phyloP scores from a whole-genome alignment of 148 eudicot species.

The Salicornia ramosissima region DNA sequence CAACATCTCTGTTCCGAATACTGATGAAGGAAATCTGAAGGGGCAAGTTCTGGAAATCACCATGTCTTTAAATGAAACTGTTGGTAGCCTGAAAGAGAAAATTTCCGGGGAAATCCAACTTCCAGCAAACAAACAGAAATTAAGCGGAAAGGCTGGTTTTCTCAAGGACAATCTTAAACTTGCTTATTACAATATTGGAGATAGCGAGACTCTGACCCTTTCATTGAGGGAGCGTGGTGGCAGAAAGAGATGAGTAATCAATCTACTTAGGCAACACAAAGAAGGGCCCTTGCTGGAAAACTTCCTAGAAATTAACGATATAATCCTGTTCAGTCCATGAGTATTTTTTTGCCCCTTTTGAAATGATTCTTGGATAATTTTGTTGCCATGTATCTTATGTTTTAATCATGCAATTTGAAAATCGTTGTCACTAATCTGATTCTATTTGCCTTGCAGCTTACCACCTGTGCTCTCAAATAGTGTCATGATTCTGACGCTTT shows the following conservation, averaged over 20 bases:
- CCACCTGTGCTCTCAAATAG: conserved; percentile 28
- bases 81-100: conserved; percentile 73
- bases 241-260: conserved; percentile 57
- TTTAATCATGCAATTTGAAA: conserved; percentile 15
- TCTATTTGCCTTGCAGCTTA: conserved; percentile 37
- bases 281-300: conserved; percentile 40
- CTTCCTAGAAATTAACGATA: conserved; percentile 20
- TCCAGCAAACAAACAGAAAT: conserved; percentile 77
- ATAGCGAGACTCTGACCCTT: conserved; percentile 56
- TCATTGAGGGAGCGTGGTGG: conserved; percentile 91
- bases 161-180: conserved; percentile 79
- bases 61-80: conserved; percentile 62
- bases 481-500: conserved; percentile 17
- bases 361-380: conserved; percentile 28
- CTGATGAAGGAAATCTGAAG: conserved; percentile 78
- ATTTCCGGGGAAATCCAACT: conserved; percentile 80
- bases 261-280: conserved; percentile 2
- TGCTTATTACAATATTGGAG: conserved; percentile 65
- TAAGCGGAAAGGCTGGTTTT: conserved; percentile 86
- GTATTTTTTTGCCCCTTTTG: conserved; percentile 13
- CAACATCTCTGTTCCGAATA: conserved; percentile 61
- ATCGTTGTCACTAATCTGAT: conserved; percentile 27
- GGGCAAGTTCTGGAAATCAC: conserved; percentile 64
- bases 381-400: conserved; percentile 28
- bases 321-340: conserved; percentile 23